phyloP scores from a whole-genome alignment of 1,139 yeast genomes.

The Debaryomycetaceae sp. region DNA sequence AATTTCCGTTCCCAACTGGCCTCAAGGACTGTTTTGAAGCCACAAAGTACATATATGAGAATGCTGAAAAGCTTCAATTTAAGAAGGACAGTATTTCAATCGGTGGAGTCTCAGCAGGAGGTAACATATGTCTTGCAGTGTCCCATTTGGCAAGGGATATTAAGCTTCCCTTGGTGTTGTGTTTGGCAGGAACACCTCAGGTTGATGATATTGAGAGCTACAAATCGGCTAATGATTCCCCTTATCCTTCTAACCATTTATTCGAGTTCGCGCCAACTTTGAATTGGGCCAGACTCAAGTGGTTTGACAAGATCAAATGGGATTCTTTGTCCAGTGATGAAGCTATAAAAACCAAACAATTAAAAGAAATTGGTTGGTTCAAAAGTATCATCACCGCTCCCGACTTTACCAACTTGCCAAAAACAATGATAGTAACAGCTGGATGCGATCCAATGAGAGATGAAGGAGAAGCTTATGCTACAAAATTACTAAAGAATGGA shows the following conservation, averaged over 20 bases:
- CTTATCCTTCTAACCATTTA: conserved; percentile 14
- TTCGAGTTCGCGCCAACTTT: conserved; percentile 22
- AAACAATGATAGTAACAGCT: conserved; percentile 22
- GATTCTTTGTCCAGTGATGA: conserved; percentile 11
- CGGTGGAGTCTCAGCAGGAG: conserved; percentile 24
- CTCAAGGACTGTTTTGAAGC: conserved; percentile 19
- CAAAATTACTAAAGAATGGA: conserved; percentile 18
- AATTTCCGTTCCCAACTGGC: conserved; percentile 16
- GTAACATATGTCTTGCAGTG: conserved; percentile 17
- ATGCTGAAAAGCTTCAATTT: conserved; percentile 6
- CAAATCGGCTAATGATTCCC: conserved; percentile 17
- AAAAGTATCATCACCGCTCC: conserved; percentile 16
- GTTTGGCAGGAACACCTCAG: conserved; percentile 30
- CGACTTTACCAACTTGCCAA: conserved; percentile 15
- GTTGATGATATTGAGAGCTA: conserved; percentile 16
- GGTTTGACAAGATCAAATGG: conserved; percentile 24
- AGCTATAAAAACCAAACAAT: conserved; percentile 6
- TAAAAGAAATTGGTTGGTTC: conserved; percentile 17
- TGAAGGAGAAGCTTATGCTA: conserved; percentile 27
- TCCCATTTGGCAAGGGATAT: conserved; percentile 12
- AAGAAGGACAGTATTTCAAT: conserved; percentile 13
- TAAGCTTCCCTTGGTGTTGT: conserved; percentile 14
- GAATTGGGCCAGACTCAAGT: conserved; percentile 24
- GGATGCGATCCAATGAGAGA: conserved; percentile 25
- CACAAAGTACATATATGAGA: conserved; percentile 12